Conservation (phyloP, 2,329 filamentous ascomycete species). For the Trichoderma atroviride region DNA sequence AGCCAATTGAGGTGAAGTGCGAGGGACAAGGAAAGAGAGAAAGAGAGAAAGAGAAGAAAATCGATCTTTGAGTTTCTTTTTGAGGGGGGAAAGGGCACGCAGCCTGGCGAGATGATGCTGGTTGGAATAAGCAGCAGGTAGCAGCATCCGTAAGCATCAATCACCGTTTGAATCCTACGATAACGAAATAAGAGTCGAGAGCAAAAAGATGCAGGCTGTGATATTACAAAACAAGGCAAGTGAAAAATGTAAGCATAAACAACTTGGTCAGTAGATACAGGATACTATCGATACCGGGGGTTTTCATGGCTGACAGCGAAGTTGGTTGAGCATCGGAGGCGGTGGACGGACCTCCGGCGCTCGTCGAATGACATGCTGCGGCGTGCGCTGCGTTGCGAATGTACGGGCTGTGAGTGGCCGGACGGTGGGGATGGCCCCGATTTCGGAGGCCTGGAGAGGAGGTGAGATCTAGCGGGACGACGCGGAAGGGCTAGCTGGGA, state of each 20-base stretch:
- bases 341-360: background rate
- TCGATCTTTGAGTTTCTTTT: background rate
- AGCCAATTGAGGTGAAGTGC: background rate
- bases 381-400: background rate
- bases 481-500: background rate
- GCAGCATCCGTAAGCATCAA: background rate
- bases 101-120: background rate
- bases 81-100: background rate
- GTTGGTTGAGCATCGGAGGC: background rate
- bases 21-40: background rate
- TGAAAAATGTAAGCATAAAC: background rate
- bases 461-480: background rate
- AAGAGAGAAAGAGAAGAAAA: background rate
- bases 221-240: background rate
- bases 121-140: background rate
- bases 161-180: background rate
- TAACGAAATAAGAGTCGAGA: background rate
- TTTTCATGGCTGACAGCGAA: background rate
- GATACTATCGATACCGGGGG: background rate
- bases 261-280: background rate
- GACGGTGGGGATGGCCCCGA: background rate
- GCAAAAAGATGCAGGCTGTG: background rate
- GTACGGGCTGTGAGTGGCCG: slow-evolving; percentile 8
- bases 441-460: slow-evolving; percentile 3
- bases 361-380: background rate